A percentile compares a stretch with the other conserved stretches of the same genome.
These are phyloP conservation scores for Debaryomyces udenii DNA, from an alignment of 1,139 yeast genomes.

Conservation along the genomic window DNA sequence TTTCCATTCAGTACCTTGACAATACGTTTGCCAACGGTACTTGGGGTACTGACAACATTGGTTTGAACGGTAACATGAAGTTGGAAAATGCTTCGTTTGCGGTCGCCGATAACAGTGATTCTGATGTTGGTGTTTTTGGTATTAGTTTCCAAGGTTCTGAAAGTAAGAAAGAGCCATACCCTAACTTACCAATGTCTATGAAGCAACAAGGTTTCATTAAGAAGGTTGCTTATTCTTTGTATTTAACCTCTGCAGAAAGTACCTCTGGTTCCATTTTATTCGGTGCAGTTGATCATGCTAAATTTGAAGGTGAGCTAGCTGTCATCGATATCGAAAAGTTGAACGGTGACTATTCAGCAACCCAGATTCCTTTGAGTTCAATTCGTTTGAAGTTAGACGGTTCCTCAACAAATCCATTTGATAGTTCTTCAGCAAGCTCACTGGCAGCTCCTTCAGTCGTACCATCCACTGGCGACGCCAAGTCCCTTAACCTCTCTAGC, in stretches of 20 bases:
- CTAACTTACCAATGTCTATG: slow-evolving; percentile 62
- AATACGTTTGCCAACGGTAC: slow-evolving; percentile 35
- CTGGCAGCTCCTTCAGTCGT: slow-evolving; percentile 12
- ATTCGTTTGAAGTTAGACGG: slow-evolving; percentile 8
- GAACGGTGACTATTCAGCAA: slow-evolving; percentile 21
- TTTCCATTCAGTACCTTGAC: slow-evolving; percentile 36
- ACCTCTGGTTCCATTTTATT: slow-evolving; percentile 52
- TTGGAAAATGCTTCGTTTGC: slow-evolving; percentile 54
- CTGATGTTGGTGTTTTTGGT: slow-evolving; percentile 62
- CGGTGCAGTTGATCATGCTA: slow-evolving; percentile 61
- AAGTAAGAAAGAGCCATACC: slow-evolving; percentile 35
- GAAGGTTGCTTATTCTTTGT: slow-evolving; percentile 55
- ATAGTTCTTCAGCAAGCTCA: slow-evolving; percentile 9
- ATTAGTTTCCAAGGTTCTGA: slow-evolving; percentile 45
- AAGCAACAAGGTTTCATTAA: slow-evolving; percentile 51
- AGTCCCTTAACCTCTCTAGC: slow-evolving; percentile 13
- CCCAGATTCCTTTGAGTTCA: slow-evolving; percentile 27
- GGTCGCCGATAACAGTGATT: slow-evolving; percentile 55
- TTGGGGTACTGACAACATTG: slow-evolving; percentile 59
- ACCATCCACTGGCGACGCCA: slow-evolving; percentile 12
- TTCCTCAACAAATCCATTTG: neutral
- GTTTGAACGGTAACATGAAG: slow-evolving; percentile 21
- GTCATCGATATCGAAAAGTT: slow-evolving; percentile 20
- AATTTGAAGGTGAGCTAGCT: slow-evolving; percentile 48
- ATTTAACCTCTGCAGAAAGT: slow-evolving; percentile 46